phyloP scores from a whole-genome alignment of 768 basidiomycete genomes.

The Kwoniella bestiolae region DNA sequence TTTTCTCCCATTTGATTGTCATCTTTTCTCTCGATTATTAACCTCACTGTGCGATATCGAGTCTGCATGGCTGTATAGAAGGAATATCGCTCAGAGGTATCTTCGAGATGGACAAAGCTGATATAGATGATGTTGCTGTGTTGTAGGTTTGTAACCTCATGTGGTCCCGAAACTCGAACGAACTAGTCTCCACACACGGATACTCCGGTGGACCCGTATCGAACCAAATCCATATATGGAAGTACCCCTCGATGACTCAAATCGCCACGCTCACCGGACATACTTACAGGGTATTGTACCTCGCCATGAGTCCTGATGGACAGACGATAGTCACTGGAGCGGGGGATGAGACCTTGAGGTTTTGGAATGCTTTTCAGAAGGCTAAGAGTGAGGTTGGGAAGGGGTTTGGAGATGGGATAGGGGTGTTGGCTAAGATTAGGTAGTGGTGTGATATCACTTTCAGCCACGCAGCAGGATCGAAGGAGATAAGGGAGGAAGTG shows the following conservation, averaged over 20 bases:
- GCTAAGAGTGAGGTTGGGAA: constrained; percentile 18
- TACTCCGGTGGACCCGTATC: constrained; percentile 91
- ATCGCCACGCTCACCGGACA: constrained; percentile 94
- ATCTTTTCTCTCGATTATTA: too few relatives aligned
- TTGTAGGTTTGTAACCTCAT: constrained; percentile 91
- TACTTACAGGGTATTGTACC: constrained; percentile 89
- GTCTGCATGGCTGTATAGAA: neutral
- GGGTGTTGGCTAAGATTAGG: constrained; percentile 21
- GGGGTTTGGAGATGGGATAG: constrained; percentile 6
- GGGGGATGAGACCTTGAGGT: constrained; percentile 93
- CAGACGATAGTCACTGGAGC: constrained; percentile 98
- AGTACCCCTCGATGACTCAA: constrained; percentile 89
- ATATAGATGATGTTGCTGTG: neutral
- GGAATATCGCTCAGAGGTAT: neutral
- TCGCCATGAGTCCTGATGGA: constrained; percentile 97
- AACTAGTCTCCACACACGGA: constrained; percentile 96
- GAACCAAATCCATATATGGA: constrained; percentile 90
- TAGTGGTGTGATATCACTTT: too few relatives aligned
- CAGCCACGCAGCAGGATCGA: too few relatives aligned
- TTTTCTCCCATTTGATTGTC: too few relatives aligned
- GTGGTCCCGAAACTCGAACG: constrained; percentile 93
- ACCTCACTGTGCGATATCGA: neutral
- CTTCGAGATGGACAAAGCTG: neutral
- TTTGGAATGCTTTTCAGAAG: constrained; percentile 86
- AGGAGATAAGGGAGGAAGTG: neutral